Conservation (phyloP, 495 filamentous ascomycete genomes). For the Aspergillus indologenus region DNA sequence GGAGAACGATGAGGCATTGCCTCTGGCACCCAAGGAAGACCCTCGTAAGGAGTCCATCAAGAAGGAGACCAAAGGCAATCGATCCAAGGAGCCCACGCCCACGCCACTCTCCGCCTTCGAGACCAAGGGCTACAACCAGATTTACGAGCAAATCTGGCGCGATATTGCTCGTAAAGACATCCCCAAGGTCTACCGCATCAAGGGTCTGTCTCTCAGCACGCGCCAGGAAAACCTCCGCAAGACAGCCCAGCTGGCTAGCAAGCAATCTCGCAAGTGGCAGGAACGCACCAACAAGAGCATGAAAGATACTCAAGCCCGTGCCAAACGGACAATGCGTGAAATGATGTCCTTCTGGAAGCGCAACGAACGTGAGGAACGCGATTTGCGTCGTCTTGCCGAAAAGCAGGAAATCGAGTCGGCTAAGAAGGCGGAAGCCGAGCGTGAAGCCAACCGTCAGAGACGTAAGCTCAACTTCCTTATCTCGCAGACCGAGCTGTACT, state of each 20-base stretch:
- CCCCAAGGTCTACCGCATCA: slow-evolving; percentile 83
- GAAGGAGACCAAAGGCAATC: slow-evolving; percentile 58
- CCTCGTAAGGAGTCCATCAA: slow-evolving; percentile 44
- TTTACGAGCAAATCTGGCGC: slow-evolving; percentile 97
- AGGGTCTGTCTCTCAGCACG: slow-evolving; percentile 72
- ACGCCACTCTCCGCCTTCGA: slow-evolving; percentile 57
- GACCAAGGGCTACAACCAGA: slow-evolving; percentile 91
- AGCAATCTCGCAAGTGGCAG: slow-evolving; percentile 97
- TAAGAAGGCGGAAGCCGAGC: slow-evolving; percentile 92
- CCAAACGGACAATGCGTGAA: slow-evolving; percentile 97
- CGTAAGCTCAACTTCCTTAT: slow-evolving; percentile 99
- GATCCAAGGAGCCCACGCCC: slow-evolving; percentile 62
- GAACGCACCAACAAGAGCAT: slow-evolving; percentile 95
- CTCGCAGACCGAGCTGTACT: slow-evolving; percentile 97
- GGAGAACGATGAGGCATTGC: slow-evolving; percentile 73
- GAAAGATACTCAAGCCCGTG: slow-evolving; percentile 94
- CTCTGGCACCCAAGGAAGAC: slow-evolving; percentile 63
- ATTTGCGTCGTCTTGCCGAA: slow-evolving; percentile 88
- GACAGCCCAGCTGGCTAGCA: slow-evolving; percentile 93
- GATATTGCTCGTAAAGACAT: slow-evolving; percentile 93
- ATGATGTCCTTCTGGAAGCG: slow-evolving; percentile 99
- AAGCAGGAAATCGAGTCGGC: slow-evolving; percentile 95
- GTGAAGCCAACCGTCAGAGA: slow-evolving; percentile 95
- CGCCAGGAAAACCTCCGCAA: slow-evolving; percentile 93
- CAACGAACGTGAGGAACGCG: slow-evolving; percentile 95